phyloP scores from a whole-genome alignment of 2,329 filamentous ascomycete genomes.

The Venturia oleaginea region DNA sequence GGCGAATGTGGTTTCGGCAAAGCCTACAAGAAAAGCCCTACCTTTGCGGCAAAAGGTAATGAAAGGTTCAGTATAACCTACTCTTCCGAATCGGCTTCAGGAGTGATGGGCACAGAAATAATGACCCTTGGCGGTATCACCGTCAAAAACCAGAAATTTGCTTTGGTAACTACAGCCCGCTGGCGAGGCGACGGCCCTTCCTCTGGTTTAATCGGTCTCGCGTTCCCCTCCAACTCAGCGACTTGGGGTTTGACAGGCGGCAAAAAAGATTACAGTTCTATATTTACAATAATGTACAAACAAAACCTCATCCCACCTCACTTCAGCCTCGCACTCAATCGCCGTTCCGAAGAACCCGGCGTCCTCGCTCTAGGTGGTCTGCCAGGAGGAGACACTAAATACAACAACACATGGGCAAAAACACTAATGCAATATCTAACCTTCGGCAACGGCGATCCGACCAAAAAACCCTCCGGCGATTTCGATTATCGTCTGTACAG shows the following conservation, averaged over 20 bases:
- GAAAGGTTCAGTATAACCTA: constrained; percentile 13
- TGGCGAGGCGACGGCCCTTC: constrained; percentile 14
- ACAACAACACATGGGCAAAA: constrained; percentile 8
- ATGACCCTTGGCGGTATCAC: constrained; percentile 12
- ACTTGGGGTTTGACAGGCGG: neutral
- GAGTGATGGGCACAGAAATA: constrained; percentile 11
- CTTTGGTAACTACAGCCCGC: constrained; percentile 8
- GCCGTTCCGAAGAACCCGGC: constrained; percentile 6
- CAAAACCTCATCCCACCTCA: neutral
- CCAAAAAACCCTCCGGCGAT: neutral
- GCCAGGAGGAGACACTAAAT: constrained; percentile 3
- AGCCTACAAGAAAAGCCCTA: constrained; percentile 10
- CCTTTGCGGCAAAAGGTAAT: neutral
- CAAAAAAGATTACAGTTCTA: constrained; percentile 6
- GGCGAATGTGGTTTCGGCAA: constrained; percentile 9
- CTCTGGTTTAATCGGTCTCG: constrained; percentile 13
- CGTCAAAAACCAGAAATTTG: constrained; percentile 9
- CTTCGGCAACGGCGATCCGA: neutral
- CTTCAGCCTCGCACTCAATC: constrained; percentile 14
- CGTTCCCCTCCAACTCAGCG: constrained; percentile 12
- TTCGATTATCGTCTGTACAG: constrained; percentile 8
- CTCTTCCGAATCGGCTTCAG: constrained; percentile 10
- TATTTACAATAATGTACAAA: constrained; percentile 10
- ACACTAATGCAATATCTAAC: constrained; percentile 9
- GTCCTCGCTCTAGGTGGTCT: constrained; percentile 13